Evolutionary conservation across 2,329 filamentous ascomycete species (phyloP).

Genomic region (Epichloe sylvatica): DNA sequence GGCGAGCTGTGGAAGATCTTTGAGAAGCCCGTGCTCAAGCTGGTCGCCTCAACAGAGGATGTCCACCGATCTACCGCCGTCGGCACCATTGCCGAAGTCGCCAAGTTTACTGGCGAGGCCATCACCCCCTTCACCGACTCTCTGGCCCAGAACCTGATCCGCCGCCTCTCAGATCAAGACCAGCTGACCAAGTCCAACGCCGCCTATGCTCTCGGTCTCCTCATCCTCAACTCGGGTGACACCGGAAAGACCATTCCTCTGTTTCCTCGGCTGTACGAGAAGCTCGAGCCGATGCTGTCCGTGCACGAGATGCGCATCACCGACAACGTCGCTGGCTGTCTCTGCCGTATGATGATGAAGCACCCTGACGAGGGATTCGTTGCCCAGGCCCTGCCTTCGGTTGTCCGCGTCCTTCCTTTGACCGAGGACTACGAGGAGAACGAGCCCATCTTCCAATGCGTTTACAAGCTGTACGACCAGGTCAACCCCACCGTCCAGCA

Average conservation of each 20-base stretch:
- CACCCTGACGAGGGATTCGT: constrained; percentile 75
- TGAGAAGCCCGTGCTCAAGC: constrained; percentile 80
- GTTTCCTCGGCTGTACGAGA: constrained; percentile 65
- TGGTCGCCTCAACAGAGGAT: constrained; percentile 70
- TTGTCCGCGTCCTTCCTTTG: constrained; percentile 69
- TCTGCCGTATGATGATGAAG: constrained; percentile 82
- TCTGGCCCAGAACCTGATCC: constrained; percentile 67
- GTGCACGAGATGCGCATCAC: constrained; percentile 67
- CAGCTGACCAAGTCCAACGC: constrained; percentile 89
- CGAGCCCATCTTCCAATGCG: constrained; percentile 80
- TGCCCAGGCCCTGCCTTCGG: constrained; percentile 63
- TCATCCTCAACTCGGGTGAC: constrained; percentile 70
- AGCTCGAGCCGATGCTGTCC: constrained; percentile 73
- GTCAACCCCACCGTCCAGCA: constrained; percentile 55
- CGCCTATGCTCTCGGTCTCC: constrained; percentile 75
- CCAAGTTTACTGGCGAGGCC: constrained; percentile 67
- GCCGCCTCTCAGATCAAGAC: constrained; percentile 81
- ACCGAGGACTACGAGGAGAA: constrained; percentile 96
- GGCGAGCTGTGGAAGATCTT: constrained; percentile 90
- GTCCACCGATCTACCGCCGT: constrained; percentile 83
- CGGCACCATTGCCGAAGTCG: constrained; percentile 82
- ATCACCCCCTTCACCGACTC: constrained; percentile 67
- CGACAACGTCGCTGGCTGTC: constrained; percentile 86
- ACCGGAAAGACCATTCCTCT: constrained; percentile 54
- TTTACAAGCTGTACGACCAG: constrained; percentile 68